phyloP scores from a whole-genome alignment of 2,329 filamentous ascomycete genomes.

The Leptosphaerulina australis region DNA sequence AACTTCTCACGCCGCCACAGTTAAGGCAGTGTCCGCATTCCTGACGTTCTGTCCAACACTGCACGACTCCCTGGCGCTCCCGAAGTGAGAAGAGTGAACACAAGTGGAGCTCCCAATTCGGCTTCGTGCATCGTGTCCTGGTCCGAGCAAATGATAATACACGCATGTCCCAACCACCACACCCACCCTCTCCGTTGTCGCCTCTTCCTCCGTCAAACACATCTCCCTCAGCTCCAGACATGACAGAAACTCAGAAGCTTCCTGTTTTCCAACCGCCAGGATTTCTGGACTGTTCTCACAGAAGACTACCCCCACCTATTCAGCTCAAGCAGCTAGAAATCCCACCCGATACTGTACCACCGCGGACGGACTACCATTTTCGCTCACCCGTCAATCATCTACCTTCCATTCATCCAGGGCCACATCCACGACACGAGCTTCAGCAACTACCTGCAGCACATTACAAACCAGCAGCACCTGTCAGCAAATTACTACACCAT shows the following conservation, averaged over 20 bases:
- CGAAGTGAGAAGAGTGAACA: slow-evolving; percentile 44
- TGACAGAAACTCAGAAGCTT: slow-evolving; percentile 55
- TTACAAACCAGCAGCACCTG: slow-evolving; percentile 38
- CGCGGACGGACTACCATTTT: slow-evolving; percentile 47
- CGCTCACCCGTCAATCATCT: slow-evolving; percentile 48
- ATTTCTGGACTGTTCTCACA: slow-evolving; percentile 50
- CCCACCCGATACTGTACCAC: slow-evolving; percentile 46
- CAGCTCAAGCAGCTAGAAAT: slow-evolving; percentile 50
- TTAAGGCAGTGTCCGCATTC: slow-evolving; percentile 47
- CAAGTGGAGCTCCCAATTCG: slow-evolving; percentile 48
- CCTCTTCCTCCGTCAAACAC: slow-evolving; percentile 50
- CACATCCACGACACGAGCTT: slow-evolving; percentile 39
- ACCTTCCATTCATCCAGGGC: slow-evolving; percentile 45
- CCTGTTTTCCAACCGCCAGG: slow-evolving; percentile 50
- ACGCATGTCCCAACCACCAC: slow-evolving; percentile 53
- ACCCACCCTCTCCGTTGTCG: slow-evolving; percentile 49
- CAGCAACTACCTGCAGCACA: slow-evolving; percentile 31
- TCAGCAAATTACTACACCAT: slow-evolving; percentile 46
- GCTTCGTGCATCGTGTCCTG: slow-evolving; percentile 50
- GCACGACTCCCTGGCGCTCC: slow-evolving; percentile 47
- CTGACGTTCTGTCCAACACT: slow-evolving; percentile 48
- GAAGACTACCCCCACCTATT: slow-evolving; percentile 49
- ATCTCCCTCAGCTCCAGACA: slow-evolving; percentile 45
- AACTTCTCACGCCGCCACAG: slow-evolving; percentile 49
- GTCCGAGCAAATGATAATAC: slow-evolving; percentile 50